phyloP scores from a whole-genome alignment of 352 stramenopile species.

The Salisapilia sapeloensis region DNA sequence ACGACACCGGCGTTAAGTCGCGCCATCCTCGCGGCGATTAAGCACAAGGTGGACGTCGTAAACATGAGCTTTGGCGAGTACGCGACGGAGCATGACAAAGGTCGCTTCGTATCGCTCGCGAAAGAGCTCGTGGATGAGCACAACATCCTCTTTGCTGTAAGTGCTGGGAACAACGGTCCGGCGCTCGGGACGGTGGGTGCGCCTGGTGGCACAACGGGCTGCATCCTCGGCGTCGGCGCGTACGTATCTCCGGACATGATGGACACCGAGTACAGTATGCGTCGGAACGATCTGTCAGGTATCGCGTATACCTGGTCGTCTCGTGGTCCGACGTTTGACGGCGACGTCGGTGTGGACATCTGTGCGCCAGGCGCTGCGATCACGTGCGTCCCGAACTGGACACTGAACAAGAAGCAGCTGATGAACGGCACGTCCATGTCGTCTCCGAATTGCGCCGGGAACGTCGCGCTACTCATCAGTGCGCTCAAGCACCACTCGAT shows the following conservation, averaged over 20 bases:
- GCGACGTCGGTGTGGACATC: slow-evolving; percentile 82
- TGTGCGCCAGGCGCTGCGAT: slow-evolving; percentile 90
- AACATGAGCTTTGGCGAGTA: slow-evolving; percentile 97
- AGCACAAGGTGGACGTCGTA: slow-evolving; percentile 84
- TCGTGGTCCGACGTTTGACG: slow-evolving; percentile 85
- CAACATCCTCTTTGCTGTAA: slow-evolving; percentile 87
- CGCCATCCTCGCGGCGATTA: slow-evolving; percentile 81
- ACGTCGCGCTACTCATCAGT: slow-evolving; percentile 86
- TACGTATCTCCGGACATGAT: slow-evolving; percentile 93
- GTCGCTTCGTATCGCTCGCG: slow-evolving; percentile 79
- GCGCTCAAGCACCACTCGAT: slow-evolving; percentile 73
- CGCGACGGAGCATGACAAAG: slow-evolving; percentile 69
- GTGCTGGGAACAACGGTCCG: slow-evolving; percentile 93
- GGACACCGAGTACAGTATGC: slow-evolving; percentile 83
- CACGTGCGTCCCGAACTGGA: slow-evolving; percentile 88
- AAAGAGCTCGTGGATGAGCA: slow-evolving; percentile 85
- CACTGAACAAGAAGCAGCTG: slow-evolving; percentile 89
- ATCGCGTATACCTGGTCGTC: slow-evolving; percentile 87
- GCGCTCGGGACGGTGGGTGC: slow-evolving; percentile 87
- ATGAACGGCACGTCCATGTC: slow-evolving; percentile 97
- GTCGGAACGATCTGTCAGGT: slow-evolving; percentile 33
- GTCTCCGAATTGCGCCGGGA: slow-evolving; percentile 88
- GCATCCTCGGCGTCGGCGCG: slow-evolving; percentile 85
- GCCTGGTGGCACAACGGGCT: slow-evolving; percentile 79
- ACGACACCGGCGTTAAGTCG: slow-evolving; percentile 79